These are phyloP conservation scores for Bruguiera gymnorhiza DNA, from an alignment of 345 rosid species.

Conservation along the genomic window DNA sequence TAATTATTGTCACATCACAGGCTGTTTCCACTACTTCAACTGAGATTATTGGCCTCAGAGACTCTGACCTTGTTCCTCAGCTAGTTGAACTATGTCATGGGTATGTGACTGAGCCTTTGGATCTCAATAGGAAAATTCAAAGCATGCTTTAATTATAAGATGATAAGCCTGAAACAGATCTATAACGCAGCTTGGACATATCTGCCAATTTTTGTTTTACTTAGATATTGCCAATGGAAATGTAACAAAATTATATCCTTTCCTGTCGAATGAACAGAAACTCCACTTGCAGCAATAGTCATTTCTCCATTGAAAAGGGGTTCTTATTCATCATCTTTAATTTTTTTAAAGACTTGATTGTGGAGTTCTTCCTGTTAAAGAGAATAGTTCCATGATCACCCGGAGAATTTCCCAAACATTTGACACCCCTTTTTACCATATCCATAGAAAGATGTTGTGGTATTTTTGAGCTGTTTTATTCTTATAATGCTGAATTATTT, in stretches of 20 bases:
- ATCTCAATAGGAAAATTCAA: too few species aligned
- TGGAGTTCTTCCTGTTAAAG: too few species aligned
- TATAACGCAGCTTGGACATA: too few species aligned
- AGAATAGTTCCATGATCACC: too few species aligned
- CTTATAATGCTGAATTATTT: not conserved
- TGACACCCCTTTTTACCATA: too few species aligned
- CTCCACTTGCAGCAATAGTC: not conserved
- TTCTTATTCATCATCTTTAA: not conserved
- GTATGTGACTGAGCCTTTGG: conserved; percentile 34
- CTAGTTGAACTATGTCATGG: conserved; percentile 89
- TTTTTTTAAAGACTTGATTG: not conserved
- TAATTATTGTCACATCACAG: conserved; percentile 72
- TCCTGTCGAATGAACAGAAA: not conserved
- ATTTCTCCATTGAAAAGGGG: not conserved
- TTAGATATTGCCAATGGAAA: too few species aligned
- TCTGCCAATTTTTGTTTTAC: too few species aligned
- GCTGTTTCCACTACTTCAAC: conserved; percentile 90
- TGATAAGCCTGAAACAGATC: too few species aligned
- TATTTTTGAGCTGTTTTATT: not conserved
- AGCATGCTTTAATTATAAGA: too few species aligned
- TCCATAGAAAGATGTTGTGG: not conserved
- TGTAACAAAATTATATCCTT: not conserved
- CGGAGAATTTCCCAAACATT: too few species aligned
- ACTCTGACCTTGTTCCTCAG: conserved; percentile 89
- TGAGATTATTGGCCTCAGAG: conserved; percentile 72